Conservation (phyloP, 2,329 filamentous ascomycete genomes). For the Cladosporium cucumerinum region DNA sequence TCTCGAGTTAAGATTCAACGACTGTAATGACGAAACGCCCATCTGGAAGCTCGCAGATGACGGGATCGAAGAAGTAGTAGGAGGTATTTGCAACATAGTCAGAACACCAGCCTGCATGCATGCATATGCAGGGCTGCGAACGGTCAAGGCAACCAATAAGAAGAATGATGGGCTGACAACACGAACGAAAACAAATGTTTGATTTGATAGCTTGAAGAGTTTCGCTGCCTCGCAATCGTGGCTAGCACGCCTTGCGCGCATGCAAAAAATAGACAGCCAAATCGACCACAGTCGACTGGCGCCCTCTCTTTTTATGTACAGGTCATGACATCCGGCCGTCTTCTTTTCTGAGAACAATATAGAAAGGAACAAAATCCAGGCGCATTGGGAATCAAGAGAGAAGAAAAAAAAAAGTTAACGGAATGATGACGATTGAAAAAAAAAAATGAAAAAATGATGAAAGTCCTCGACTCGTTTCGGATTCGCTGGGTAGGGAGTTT, state of each 20-base stretch:
- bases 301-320: slow-evolving; percentile 3
- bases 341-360: background rate
- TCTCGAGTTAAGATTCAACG: background rate
- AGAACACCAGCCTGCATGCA: background rate
- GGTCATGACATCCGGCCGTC: slow-evolving; percentile 8
- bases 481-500: background rate
- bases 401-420: background rate
- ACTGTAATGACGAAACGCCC: background rate
- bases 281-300: background rate
- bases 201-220: background rate
- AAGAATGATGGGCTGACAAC: background rate
- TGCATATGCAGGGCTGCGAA: background rate
- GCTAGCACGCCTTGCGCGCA: slow-evolving; percentile 1
- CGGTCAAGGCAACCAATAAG: background rate
- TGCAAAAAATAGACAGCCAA: background rate
- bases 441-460: background rate
- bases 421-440: background rate
- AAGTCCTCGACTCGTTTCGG: slow-evolving; percentile 9
- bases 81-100: background rate
- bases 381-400: slow-evolving; percentile 11
- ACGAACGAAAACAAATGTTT: slow-evolving; percentile 5
- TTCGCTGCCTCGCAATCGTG: slow-evolving; percentile 2
- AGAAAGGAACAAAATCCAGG: background rate
- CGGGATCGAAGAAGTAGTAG: background rate
- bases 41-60: background rate